Evolutionary conservation across 1,139 yeast species (phyloP).

Genomic region (Pichia terricola): DNA sequence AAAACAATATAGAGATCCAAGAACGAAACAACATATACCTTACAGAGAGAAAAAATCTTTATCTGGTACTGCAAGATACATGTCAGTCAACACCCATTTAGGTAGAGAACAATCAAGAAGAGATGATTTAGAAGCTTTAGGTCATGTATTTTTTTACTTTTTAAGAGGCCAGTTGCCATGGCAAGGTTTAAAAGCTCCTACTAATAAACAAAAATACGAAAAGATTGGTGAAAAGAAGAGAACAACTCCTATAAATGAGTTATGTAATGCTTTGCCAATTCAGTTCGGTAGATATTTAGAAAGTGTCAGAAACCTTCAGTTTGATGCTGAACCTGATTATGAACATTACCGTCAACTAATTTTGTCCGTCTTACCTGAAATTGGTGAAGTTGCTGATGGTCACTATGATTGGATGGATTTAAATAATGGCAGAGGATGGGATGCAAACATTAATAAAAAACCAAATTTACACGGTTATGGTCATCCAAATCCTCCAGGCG

Average conservation of each 20-base stretch:
- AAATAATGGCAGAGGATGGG: constrained; percentile 80
- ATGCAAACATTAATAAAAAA: constrained; percentile 64
- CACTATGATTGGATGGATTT: constrained; percentile 81
- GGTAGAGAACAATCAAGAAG: constrained; percentile 95
- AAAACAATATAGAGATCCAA: constrained; percentile 56
- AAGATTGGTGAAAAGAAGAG: constrained; percentile 82
- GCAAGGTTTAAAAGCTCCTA: constrained; percentile 99
- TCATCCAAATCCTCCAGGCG: constrained; percentile 59
- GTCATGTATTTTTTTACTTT: constrained; percentile 92
- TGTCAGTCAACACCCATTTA: constrained; percentile 94
- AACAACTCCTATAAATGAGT: constrained; percentile 57
- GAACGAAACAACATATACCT: constrained; percentile 49
- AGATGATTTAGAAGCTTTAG: constrained; percentile 91
- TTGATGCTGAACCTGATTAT: constrained; percentile 75
- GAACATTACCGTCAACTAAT: constrained; percentile 59
- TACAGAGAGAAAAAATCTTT: constrained; percentile 73
- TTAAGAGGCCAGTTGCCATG: constrained; percentile 92
- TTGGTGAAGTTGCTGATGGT: constrained; percentile 46
- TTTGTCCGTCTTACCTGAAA: constrained; percentile 54
- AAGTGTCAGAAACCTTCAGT: constrained; percentile 59
- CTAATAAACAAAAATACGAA: constrained; percentile 92
- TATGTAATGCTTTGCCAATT: constrained; percentile 59
- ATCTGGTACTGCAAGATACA: constrained; percentile 95
- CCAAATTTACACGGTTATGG: constrained; percentile 79
- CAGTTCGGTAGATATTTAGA: constrained; percentile 73